phyloP scores from a whole-genome alignment of 2,329 filamentous ascomycete genomes.

The Cladosporium sp. region DNA sequence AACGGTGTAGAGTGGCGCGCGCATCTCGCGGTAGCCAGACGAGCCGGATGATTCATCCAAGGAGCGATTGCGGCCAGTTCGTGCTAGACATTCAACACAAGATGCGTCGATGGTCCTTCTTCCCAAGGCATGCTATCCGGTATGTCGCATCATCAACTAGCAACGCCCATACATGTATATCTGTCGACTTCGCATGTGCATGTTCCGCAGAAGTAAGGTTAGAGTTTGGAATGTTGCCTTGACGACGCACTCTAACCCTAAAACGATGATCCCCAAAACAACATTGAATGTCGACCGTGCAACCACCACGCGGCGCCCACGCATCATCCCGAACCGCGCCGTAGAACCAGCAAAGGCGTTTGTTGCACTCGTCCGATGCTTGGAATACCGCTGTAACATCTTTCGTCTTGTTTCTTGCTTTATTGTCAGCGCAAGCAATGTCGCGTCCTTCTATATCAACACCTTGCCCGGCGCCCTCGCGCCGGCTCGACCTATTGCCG shows the following conservation, averaged over 20 bases:
- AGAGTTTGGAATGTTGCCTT: background rate
- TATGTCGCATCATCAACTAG: too few relatives aligned
- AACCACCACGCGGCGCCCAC: background rate
- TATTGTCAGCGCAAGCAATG: slow-evolving; percentile 12
- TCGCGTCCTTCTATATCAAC: slow-evolving; percentile 23
- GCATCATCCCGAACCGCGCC: slow-evolving; percentile 2
- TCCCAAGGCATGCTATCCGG: too few relatives aligned
- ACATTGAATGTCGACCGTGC: background rate
- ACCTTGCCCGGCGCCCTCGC: slow-evolving; percentile 26
- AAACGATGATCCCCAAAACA: background rate
- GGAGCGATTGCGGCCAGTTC: background rate
- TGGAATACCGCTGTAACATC: background rate
- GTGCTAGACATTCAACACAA: background rate
- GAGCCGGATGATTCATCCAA: background rate
- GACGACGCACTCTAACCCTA: background rate
- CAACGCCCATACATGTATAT: too few relatives aligned
- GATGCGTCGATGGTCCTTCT: too few relatives aligned
- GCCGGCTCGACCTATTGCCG: slow-evolving; percentile 9
- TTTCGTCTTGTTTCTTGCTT: background rate
- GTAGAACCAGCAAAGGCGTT: background rate
- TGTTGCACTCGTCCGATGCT: background rate
- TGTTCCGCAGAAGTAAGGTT: too few relatives aligned
- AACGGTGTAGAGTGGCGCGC: background rate
- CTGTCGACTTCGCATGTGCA: too few relatives aligned
- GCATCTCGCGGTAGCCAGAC: background rate